These are phyloP conservation scores for Calonectria pteridis DNA, from an alignment of 2,329 filamentous ascomycete species.

Conservation along the genomic window DNA sequence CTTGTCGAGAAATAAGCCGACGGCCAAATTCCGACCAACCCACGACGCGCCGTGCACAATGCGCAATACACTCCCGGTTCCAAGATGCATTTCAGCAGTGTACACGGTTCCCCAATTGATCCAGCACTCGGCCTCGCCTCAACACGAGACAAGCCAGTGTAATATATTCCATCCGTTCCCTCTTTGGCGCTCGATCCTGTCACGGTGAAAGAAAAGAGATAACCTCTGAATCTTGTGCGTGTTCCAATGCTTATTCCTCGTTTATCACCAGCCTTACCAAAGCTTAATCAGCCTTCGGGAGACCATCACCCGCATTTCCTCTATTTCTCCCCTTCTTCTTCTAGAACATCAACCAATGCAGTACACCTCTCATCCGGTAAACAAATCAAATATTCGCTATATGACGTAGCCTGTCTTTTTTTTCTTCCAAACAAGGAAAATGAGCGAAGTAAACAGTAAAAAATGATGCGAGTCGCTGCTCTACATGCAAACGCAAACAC, in stretches of 20 bases:
- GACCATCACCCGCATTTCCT: too few species aligned
- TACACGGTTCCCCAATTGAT: background rate
- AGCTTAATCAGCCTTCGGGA: background rate
- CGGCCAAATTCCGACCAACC: background rate
- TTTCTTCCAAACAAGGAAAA: conserved; percentile 2
- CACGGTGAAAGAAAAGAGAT: background rate
- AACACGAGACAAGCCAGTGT: background rate
- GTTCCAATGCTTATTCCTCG: background rate
- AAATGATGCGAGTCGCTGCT: conserved; percentile 21
- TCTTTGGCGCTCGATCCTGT: background rate
- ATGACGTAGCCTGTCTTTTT: conserved; percentile 12
- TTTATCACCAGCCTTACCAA: background rate
- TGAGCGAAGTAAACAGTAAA: background rate
- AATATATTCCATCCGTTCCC: background rate
- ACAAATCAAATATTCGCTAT: conserved; percentile 8
- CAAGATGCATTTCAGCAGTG: background rate
- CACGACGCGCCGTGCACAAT: background rate
- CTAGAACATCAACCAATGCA: background rate
- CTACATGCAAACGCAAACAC: conserved; percentile 29
- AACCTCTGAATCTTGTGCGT: background rate
- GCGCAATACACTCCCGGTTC: background rate
- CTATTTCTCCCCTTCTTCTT: background rate
- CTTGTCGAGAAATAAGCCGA: background rate
- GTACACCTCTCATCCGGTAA: background rate
- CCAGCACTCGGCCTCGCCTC: background rate